phyloP scores from a whole-genome alignment of 1,284 basidiomycete genomes.

The Leccinum pachyderme region DNA sequence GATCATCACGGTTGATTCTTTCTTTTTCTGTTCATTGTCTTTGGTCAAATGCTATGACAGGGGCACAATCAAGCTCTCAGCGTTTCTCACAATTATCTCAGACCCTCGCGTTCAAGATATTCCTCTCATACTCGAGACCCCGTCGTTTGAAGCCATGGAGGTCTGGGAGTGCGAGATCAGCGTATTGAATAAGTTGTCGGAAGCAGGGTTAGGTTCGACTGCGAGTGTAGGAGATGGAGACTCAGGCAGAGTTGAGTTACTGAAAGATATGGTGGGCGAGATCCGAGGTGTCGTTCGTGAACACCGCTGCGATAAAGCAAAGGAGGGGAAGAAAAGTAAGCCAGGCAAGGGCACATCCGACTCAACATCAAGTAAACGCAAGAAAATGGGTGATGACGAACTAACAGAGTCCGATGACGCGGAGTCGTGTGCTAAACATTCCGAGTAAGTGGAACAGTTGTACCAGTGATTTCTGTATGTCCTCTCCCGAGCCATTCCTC shows the following conservation, averaged over 20 bases:
- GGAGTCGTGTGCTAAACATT: slow-evolving; percentile 2
- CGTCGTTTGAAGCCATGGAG: slow-evolving; percentile 56
- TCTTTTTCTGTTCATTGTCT: neutral
- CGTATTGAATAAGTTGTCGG: slow-evolving; percentile 50
- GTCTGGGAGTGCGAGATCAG: slow-evolving; percentile 76
- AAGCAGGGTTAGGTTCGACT: slow-evolving; percentile 6
- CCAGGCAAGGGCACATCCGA: slow-evolving; percentile 1
- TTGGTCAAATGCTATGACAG: slow-evolving; percentile 32
- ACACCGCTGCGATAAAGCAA: slow-evolving; percentile 13
- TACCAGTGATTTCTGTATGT: neutral
- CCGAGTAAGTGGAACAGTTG: neutral
- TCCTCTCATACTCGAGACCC: slow-evolving; percentile 83
- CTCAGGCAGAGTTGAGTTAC: neutral
- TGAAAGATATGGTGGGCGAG: slow-evolving; percentile 14
- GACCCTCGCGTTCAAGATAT: slow-evolving; percentile 69
- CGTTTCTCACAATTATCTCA: slow-evolving; percentile 68
- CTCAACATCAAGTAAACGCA: slow-evolving; percentile 6
- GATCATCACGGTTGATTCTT: neutral
- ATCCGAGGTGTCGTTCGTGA: slow-evolving; percentile 18
- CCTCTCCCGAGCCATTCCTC: neutral
- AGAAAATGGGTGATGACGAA: slow-evolving; percentile 3
- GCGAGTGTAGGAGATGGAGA: neutral
- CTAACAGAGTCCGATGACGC: slow-evolving; percentile 11
- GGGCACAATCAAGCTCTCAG: slow-evolving; percentile 62
- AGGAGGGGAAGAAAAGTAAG: neutral